Evolutionary conservation across 1,139 yeast species (phyloP), one percentile per base, ranked within the genome.

Genomic region (Pichia sp.): DNA sequence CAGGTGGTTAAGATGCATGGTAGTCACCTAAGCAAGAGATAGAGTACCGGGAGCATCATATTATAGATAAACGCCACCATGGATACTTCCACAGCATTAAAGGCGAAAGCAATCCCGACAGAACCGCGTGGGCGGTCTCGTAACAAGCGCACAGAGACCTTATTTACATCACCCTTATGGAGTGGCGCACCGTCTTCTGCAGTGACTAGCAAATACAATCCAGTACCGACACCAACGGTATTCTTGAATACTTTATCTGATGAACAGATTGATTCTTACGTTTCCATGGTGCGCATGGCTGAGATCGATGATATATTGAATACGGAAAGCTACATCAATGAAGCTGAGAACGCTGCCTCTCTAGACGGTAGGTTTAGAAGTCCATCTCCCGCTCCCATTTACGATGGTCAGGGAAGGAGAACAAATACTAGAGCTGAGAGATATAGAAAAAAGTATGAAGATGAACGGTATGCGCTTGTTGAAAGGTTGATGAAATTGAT

Each of bases 371-470:
- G 44, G 15, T 26, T 32, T 4, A 28, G 87, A 46, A 86, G 93
- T 1, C 88, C 91, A 1, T 84, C 96, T 5, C 97, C 98, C 0
- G 91, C 96, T 6, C 98, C 98, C 1, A 75, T 74, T 44, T 93
- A 91, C 58, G 97, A 93, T 60, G 59, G 67, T 27, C 61, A 66
- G 21, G 99, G 99, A 35, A 78, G 77, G 53, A 77, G 97, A 52
- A 74, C 74, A 13, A 91, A 93, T 55, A 87, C 97, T 0, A 64
- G 94, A 38, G 95, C 84, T 34, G 70, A 67, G 26, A 64, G 95
- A 32, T 72, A 76, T 37, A 66, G 66, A 35, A 72, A 72, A 33
- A 66, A 67, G 35, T 62, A 83, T 31, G 94, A 86, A 49, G 77
- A 75, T 41, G 97, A 91, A 58, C 68, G 96, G 40, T 85, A 85